Evolutionary conservation across 495 filamentous ascomycete genomes (phyloP).

Genomic region (Chaetomium tenue): DNA sequence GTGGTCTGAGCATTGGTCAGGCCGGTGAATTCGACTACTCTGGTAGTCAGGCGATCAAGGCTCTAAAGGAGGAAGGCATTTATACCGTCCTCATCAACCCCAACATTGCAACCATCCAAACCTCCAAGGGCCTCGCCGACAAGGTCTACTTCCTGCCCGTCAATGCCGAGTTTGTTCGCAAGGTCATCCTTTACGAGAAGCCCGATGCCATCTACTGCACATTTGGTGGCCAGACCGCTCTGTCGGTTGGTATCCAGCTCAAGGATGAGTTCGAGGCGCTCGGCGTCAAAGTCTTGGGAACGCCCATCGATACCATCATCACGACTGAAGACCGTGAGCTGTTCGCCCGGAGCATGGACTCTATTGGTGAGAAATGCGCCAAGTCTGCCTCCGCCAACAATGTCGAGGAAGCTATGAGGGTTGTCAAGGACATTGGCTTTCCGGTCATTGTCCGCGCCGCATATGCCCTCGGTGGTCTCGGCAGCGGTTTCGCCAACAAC

Average conservation of each 20-base stretch:
- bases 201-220: conserved; percentile 96
- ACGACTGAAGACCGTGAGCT: conserved; percentile 97
- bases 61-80: conserved; percentile 92
- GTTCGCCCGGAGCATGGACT: conserved; percentile 97
- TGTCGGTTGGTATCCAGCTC: conserved; percentile 92
- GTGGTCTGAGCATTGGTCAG: conserved; percentile 93
- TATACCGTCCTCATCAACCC: conserved; percentile 95
- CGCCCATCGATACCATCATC: conserved; percentile 96
- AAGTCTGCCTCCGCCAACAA: conserved; percentile 90
- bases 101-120: conserved; percentile 98
- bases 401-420: conserved; percentile 78
- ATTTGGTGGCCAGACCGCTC: conserved; percentile 93
- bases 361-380: conserved; percentile 95
- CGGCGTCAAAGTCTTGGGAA: conserved; percentile 91
- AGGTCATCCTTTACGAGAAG: conserved; percentile 88
- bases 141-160: conserved; percentile 98
- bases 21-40: conserved; percentile 98
- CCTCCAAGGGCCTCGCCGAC: conserved; percentile 93
- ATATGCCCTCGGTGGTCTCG: conserved; percentile 92
- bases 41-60: conserved; percentile 93
- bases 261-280: conserved; percentile 91
- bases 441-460: conserved; percentile 97
- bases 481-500: conserved; percentile 92
- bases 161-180: conserved; percentile 93
- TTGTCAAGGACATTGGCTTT: conserved; percentile 85